Conservation (phyloP, 345 rosid species). For the Laguncularia racemosa region DNA sequence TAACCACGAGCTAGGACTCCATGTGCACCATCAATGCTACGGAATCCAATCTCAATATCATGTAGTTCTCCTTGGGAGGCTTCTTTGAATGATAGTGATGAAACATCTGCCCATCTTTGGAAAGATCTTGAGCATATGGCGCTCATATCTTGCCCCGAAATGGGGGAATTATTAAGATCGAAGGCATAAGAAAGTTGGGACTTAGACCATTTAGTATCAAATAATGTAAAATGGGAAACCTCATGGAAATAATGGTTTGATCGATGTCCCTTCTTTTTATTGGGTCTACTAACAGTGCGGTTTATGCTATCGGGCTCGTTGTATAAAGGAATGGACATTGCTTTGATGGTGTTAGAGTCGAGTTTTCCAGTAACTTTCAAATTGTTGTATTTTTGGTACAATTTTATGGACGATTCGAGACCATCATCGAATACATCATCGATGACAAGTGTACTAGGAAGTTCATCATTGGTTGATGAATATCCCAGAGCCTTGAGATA, state of each 20-base stretch:
- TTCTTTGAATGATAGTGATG: not conserved
- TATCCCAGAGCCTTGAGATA: constrained; percentile 16
- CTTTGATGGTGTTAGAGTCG: not conserved
- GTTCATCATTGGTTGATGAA: not conserved
- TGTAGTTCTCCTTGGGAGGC: not conserved
- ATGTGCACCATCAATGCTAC: not conserved
- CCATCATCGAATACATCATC: constrained; percentile 11
- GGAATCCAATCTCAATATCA: not conserved
- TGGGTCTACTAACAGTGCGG: too few species aligned
- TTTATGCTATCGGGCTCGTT: constrained; percentile 10
- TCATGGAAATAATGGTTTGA: too few species aligned
- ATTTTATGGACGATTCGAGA: constrained; percentile 11
- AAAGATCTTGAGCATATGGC: not conserved
- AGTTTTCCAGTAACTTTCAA: constrained; percentile 12
- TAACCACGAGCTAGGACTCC: not conserved
- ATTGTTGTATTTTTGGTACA: constrained; percentile 8
- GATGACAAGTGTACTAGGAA: too few species aligned
- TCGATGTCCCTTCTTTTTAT: too few species aligned
- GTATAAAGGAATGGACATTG: constrained; percentile 18
- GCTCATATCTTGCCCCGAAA: too few species aligned
- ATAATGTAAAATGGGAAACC: too few species aligned
- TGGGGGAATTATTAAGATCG: too few species aligned
- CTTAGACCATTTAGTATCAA: too few species aligned
- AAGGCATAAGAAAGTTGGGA: too few species aligned
- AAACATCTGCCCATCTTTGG: not conserved